Evolutionary conservation across 768 basidiomycete species (phyloP).

Genomic region (Cystofilobasidium ferigula): DNA sequence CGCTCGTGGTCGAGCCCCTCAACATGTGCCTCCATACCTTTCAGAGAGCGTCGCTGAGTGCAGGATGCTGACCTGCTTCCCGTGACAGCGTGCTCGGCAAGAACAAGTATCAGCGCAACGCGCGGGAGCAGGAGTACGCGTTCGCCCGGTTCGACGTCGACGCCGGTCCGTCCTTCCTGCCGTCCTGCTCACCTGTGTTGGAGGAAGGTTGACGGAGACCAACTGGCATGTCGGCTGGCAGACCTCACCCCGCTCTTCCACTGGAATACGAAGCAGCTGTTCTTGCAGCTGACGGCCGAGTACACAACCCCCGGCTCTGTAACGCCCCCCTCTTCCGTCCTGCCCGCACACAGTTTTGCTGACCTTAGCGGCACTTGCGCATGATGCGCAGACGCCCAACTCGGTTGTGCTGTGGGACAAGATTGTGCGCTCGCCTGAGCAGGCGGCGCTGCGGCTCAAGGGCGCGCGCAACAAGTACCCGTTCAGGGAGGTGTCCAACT

Average conservation of each 20-base stretch:
- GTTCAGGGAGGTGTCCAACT: constrained; percentile 60
- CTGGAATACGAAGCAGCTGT: constrained; percentile 95
- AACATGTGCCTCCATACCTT: constrained; percentile 52
- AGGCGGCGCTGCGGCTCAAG: constrained; percentile 55
- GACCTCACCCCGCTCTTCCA: constrained; percentile 75
- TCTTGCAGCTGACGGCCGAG: constrained; percentile 75
- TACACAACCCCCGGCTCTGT: constrained; percentile 65
- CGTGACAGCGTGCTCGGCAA: constrained; percentile 25
- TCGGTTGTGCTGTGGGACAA: constrained; percentile 85
- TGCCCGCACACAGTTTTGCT: not conserved
- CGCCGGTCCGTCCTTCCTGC: constrained; percentile 49
- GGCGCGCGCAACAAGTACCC: constrained; percentile 68
- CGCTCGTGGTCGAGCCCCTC: constrained; percentile 50
- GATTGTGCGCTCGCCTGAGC: constrained; percentile 68
- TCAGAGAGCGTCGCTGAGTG: too few species aligned
- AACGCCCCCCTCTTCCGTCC: constrained; percentile 35
- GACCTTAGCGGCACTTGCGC: not conserved
- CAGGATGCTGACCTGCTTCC: constrained; percentile 2
- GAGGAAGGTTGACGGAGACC: not conserved
- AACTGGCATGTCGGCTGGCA: constrained; percentile 32
- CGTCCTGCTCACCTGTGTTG: not conserved
- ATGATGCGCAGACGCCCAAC: constrained; percentile 41
- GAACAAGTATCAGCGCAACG: constrained; percentile 27
- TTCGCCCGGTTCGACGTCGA: constrained; percentile 70
- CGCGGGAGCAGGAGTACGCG: constrained; percentile 60